These are phyloP conservation scores for Aspergillus sp. DNA, from an alignment of 2,329 filamentous ascomycete species.

Conservation along the genomic window DNA sequence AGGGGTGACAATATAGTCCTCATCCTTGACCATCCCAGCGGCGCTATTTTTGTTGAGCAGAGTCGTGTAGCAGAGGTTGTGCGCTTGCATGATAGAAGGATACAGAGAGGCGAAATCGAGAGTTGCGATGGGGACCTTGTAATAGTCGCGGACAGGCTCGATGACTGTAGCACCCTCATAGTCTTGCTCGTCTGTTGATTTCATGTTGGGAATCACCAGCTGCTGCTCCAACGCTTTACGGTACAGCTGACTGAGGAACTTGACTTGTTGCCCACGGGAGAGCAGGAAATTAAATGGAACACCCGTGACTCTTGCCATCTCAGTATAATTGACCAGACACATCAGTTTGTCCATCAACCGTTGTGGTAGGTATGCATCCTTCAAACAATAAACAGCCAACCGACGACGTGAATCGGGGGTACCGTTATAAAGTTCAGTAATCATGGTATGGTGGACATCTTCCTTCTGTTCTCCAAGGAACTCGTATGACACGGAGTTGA, in stretches of 20 bases:
- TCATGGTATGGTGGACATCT: conserved; percentile 98
- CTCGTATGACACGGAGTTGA: conserved; percentile 93
- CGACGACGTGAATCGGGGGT: conserved; percentile 88
- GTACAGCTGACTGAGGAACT: conserved; percentile 96
- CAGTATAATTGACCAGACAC: conserved; percentile 97
- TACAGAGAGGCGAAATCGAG: conserved; percentile 99
- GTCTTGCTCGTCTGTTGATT: conserved; percentile 74
- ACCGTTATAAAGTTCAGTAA: conserved; percentile 95
- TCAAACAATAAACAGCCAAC: conserved; percentile 92
- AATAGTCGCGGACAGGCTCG: conserved; percentile 89
- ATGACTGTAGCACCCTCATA: conserved; percentile 99
- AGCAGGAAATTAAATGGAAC: conserved; percentile 96
- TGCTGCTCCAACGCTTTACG: conserved; percentile 91
- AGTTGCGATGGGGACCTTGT: conserved; percentile 91
- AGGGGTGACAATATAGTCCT: conserved; percentile 95
- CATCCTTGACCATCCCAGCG: conserved; percentile 78
- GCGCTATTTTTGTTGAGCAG: conserved; percentile 76
- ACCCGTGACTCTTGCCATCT: conserved; percentile 99
- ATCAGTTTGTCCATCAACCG: conserved; percentile 96
- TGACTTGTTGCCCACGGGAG: conserved; percentile 90
- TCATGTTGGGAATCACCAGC: conserved; percentile 87
- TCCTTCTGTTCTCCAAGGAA: conserved; percentile 98
- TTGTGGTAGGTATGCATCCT: conserved; percentile 94
- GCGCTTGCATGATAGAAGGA: conserved; percentile 97
- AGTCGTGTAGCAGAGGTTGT: conserved; percentile 97